These are phyloP conservation scores for Xylaria sp. DNA, from an alignment of 2,329 filamentous ascomycete species.

Conservation along the genomic window DNA sequence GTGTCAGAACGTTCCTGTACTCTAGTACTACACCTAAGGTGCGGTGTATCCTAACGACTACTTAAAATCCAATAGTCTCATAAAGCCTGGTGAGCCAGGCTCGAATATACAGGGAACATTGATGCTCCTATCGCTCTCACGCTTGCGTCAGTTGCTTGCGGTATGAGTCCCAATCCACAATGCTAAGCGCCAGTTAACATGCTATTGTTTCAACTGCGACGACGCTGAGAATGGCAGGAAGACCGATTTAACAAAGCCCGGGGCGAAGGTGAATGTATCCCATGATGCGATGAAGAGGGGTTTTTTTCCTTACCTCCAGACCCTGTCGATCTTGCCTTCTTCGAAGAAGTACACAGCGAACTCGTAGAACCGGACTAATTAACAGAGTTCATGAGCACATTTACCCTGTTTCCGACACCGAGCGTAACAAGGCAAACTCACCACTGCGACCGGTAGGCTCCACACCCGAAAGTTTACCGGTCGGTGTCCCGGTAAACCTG, in stretches of 20 bases:
- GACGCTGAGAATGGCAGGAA: neutral
- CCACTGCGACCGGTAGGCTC: slow-evolving; percentile 44
- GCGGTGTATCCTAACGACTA: neutral
- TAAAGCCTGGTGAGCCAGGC: neutral
- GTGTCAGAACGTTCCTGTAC: neutral
- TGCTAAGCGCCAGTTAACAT: slow-evolving; percentile 21
- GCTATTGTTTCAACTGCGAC: neutral
- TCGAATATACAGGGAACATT: neutral
- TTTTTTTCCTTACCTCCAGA: slow-evolving; percentile 44
- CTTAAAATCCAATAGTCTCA: neutral
- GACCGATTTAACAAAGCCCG: neutral
- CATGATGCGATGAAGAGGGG: neutral
- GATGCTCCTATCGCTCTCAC: neutral
- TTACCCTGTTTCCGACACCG: neutral
- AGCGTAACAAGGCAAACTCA: slow-evolving; percentile 3
- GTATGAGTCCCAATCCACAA: slow-evolving; percentile 28
- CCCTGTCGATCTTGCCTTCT: slow-evolving; percentile 48
- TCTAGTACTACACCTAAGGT: neutral
- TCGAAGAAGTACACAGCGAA: slow-evolving; percentile 51
- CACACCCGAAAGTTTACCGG: slow-evolving; percentile 44
- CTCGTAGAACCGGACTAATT: slow-evolving; percentile 48
- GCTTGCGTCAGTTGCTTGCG: slow-evolving; percentile 13
- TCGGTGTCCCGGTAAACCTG: slow-evolving; percentile 48
- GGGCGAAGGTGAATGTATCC: neutral
- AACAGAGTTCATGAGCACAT: slow-evolving; percentile 4